These are phyloP conservation scores for Candida oleophila DNA, from an alignment of 805 yeast genomes.

Conservation along the genomic window DNA sequence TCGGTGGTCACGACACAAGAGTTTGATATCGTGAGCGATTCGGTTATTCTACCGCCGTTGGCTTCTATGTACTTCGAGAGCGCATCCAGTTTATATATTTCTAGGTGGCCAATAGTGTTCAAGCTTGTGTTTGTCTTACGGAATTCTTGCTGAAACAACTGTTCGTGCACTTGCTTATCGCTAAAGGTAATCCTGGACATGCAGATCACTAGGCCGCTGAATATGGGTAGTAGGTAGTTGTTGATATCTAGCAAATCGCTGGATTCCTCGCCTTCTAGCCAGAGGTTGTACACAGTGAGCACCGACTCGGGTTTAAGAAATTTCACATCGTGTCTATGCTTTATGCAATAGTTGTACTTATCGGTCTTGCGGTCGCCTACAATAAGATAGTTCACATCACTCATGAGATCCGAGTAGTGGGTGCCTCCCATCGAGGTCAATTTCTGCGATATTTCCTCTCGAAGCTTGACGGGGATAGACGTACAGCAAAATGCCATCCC, in stretches of 20 bases:
- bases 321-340: conserved; percentile 53
- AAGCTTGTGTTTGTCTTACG: conserved; percentile 13
- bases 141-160: conserved; percentile 20
- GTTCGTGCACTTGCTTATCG: conserved; percentile 9
- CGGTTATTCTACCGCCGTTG: conserved; percentile 52
- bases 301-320: conserved; percentile 53
- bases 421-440: conserved; percentile 60
- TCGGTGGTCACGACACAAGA: conserved; percentile 51
- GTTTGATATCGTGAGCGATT: conserved; percentile 46
- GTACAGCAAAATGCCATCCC: conserved; percentile 59
- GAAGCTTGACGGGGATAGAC: conserved; percentile 40
- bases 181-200: conserved; percentile 36
- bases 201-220: conserved; percentile 46
- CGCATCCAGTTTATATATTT: conserved; percentile 20
- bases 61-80: conserved; percentile 34
- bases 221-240: conserved; percentile 37
- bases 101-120: conserved; percentile 11
- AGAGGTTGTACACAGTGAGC: conserved; percentile 42
- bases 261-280: conserved; percentile 52
- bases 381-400: conserved; percentile 57
- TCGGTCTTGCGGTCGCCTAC: conserved; percentile 60
- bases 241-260: conserved; percentile 18
- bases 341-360: conserved; percentile 52
- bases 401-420: conserved; percentile 56
- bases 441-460: conserved; percentile 44